Percentiles rank a stretch among this genome's conserved stretches.
Evolutionary conservation across 2,329 filamentous ascomycete species (phyloP).

Genomic region (Penicillium sp.): DNA sequence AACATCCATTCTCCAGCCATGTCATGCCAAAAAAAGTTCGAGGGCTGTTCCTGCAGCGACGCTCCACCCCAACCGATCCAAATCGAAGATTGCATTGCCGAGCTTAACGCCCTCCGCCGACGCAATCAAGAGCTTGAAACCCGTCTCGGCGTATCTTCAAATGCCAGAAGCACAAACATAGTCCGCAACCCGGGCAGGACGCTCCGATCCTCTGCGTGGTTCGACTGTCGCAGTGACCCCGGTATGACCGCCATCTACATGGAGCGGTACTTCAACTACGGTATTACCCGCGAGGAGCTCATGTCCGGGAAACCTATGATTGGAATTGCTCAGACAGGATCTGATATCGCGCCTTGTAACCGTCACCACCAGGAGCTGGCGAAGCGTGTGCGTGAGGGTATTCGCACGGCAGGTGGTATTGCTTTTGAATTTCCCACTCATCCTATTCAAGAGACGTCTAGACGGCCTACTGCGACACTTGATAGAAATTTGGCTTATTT

Average conservation of each 20-base stretch:
- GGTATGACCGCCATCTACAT: constrained; percentile 48
- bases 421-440: constrained; percentile 52
- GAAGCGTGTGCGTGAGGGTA: constrained; percentile 50
- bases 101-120: constrained; percentile 37
- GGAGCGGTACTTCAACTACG: constrained; percentile 51
- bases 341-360: constrained; percentile 50
- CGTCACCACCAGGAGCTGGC: constrained; percentile 48
- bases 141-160: constrained; percentile 8
- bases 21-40: constrained; percentile 21
- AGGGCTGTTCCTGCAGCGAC: constrained; percentile 33
- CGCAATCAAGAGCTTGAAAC: constrained; percentile 36
- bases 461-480: constrained; percentile 48
- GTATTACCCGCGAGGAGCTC: constrained; percentile 48
- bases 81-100: constrained; percentile 42
- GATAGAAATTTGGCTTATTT: constrained; percentile 51
- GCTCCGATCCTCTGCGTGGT: constrained; percentile 45
- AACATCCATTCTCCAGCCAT: neutral
- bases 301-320: constrained; percentile 50
- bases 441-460: constrained; percentile 49
- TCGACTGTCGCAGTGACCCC: constrained; percentile 42
- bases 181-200: constrained; percentile 27
- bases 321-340: constrained; percentile 51
- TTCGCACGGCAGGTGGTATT: constrained; percentile 48
- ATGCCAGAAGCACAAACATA: constrained; percentile 28
- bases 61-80: constrained; percentile 23